Conservation (phyloP, 208 protist genomes). For the Porcisia deanei region DNA sequence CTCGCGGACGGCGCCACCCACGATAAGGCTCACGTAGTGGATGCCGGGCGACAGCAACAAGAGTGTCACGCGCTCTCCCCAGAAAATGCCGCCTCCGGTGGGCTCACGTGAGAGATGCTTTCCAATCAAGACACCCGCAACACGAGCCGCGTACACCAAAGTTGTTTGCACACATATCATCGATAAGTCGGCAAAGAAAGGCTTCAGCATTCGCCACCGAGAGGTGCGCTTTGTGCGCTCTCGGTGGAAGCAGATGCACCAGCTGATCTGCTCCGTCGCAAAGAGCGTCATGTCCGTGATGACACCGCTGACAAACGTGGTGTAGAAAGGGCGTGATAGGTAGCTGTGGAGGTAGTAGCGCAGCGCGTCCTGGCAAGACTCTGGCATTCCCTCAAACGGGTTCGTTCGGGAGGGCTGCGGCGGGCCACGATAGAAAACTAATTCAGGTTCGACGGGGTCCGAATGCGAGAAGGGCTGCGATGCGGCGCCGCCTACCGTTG, state of each 20-base stretch:
- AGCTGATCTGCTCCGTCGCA: constrained; percentile 42
- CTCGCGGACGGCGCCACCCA: constrained; percentile 10
- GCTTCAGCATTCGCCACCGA: constrained; percentile 67
- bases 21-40: constrained; percentile 7
- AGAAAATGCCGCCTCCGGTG: constrained; percentile 52
- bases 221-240: constrained; percentile 41
- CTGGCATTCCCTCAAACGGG: constrained; percentile 35
- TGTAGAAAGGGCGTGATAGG: constrained; percentile 32
- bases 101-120: constrained; percentile 27
- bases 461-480: not conserved
- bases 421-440: constrained; percentile 14
- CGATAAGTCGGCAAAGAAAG: constrained; percentile 15
- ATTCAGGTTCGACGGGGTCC: constrained; percentile 2
- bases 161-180: constrained; percentile 23
- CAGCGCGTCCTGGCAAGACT: constrained; percentile 37
- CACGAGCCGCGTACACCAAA: constrained; percentile 36
- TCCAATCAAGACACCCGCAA: constrained; percentile 37
- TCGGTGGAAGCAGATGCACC: constrained; percentile 31
- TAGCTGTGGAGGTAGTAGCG: constrained; percentile 58
- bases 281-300: constrained; percentile 48
- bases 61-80: constrained; percentile 45
- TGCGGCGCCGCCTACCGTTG: not conserved
- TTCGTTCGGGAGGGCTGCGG: constrained; percentile 20
- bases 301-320: constrained; percentile 42
- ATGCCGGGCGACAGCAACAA: constrained; percentile 37